Conservation (phyloP, 306 rosid species). For the Ochetophila trinervis region DNA sequence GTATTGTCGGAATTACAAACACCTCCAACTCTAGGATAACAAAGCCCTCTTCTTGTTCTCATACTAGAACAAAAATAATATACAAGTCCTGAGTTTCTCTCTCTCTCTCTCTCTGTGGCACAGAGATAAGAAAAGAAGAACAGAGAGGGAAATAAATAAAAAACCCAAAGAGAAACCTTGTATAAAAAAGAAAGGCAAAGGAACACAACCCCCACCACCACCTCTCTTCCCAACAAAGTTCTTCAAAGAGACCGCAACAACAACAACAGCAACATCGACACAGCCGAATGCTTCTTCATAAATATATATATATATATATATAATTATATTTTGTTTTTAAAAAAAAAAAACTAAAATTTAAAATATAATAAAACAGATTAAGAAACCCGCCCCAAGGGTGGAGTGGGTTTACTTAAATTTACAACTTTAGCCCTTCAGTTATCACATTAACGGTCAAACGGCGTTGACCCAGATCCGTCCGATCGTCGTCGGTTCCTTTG, state of each 20-base stretch:
- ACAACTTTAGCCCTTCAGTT: slow-evolving; percentile 21
- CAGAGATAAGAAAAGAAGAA: slow-evolving; percentile 14
- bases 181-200: slow-evolving; percentile 9
- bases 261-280: slow-evolving; percentile 43
- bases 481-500: slow-evolving; percentile 25
- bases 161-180: slow-evolving; percentile 19
- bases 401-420: slow-evolving; percentile 15
- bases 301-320: slow-evolving; percentile 8
- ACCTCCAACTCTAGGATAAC: slow-evolving; percentile 35
- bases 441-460: slow-evolving; percentile 45
- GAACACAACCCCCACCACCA: slow-evolving; percentile 5
- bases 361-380: slow-evolving; percentile 4
- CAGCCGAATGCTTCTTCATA: slow-evolving; percentile 34
- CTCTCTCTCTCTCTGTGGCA: slow-evolving; percentile 5
- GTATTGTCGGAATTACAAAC: slow-evolving; percentile 25
- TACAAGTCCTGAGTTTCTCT: background rate
- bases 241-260: slow-evolving; percentile 34
- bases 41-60: slow-evolving; percentile 62
- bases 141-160: slow-evolving; percentile 16
- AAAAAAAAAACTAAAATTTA: background rate
- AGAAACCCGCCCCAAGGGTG: background rate
- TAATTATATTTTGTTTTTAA: no score
- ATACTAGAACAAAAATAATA: slow-evolving; percentile 11
- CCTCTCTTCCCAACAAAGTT: background rate
- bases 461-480: slow-evolving; percentile 65